Conservation (phyloP, 2,329 filamentous ascomycete genomes). For the Magnaporthiopsis incrustans region DNA sequence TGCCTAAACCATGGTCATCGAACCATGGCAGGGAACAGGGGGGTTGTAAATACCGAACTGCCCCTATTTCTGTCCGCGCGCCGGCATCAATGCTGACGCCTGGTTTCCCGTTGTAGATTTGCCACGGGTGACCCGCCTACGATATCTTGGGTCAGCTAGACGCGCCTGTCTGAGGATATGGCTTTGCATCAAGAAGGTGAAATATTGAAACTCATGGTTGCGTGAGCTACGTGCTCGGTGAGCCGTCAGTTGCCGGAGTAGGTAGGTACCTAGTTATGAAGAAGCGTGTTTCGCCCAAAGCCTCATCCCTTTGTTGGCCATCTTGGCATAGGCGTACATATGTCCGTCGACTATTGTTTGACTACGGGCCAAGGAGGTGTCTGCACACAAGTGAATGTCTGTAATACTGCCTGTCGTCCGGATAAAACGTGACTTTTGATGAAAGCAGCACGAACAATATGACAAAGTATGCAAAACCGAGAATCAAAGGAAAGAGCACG, state of each 20-base stretch:
- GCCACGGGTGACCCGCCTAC: no score
- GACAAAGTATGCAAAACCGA: not conserved
- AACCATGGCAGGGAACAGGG: not conserved
- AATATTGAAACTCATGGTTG: no score
- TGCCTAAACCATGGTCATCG: not conserved
- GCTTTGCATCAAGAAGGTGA: no score
- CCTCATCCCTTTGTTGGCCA: no score
- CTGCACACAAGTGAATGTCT: not conserved
- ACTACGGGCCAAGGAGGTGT: not conserved
- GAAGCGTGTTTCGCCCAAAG: no score
- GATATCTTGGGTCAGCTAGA: not conserved
- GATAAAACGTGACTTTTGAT: not conserved
- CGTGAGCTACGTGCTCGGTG: no score
- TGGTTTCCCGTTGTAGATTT: not conserved
- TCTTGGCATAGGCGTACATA: no score
- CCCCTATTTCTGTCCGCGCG: not conserved
- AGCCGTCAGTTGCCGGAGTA: no score
- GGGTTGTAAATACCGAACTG: no score
- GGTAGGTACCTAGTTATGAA: no score
- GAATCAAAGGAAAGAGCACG: not conserved
- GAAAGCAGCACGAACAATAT: not conserved
- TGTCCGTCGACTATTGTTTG: not conserved
- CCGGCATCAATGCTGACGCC: not conserved
- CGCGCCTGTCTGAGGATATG: no score
- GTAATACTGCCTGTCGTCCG: not conserved